Percentiles rank a stretch among this genome's conserved stretches.
phyloP scores from a whole-genome alignment of 148 eudicot species.

The Nepenthes gracilis region DNA sequence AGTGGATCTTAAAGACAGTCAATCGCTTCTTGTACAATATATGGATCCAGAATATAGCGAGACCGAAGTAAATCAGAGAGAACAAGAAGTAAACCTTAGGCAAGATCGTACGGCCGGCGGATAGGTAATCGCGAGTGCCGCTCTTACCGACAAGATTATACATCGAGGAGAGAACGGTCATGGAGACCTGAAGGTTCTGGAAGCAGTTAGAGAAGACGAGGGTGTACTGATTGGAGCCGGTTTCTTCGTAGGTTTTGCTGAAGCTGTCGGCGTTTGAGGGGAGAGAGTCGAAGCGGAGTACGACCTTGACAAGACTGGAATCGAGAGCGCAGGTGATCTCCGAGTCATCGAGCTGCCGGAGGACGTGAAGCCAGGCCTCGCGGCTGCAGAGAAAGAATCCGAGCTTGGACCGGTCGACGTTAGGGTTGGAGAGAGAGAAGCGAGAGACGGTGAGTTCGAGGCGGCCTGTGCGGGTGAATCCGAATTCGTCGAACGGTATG shows the following conservation, averaged over 20 bases:
- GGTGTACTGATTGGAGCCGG: slow-evolving; percentile 52
- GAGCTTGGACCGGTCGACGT: slow-evolving; percentile 24
- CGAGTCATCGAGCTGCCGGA: slow-evolving; percentile 20
- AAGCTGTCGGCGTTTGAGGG: slow-evolving; percentile 3
- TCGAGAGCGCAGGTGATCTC: slow-evolving; percentile 32
- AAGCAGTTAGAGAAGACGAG: slow-evolving; percentile 64
- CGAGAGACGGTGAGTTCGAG: slow-evolving; percentile 38
- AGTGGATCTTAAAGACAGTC: slow-evolving; percentile 45
- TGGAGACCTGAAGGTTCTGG: slow-evolving; percentile 26
- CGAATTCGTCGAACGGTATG: slow-evolving; percentile 55
- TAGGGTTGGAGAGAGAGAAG: slow-evolving; percentile 17
- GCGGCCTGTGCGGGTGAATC: slow-evolving; percentile 38
- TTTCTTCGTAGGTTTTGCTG: slow-evolving; percentile 14
- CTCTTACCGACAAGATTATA: slow-evolving; percentile 50
- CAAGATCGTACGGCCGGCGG: slow-evolving; percentile 50
- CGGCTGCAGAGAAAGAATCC: slow-evolving; percentile 51
- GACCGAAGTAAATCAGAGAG: slow-evolving; percentile 28
- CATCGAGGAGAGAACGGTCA: slow-evolving; percentile 51
- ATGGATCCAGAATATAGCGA: slow-evolving; percentile 27
- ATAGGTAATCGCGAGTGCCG: slow-evolving; percentile 40
- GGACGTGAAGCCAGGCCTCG: slow-evolving; percentile 38
- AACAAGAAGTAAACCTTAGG: slow-evolving; percentile 50
- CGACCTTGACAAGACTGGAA: slow-evolving; percentile 20
- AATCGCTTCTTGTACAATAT: slow-evolving; percentile 33
- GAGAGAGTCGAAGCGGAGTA: slow-evolving; percentile 30